phyloP scores from a whole-genome alignment of 306 rosid genomes.

The Trifolium subterraneum region DNA sequence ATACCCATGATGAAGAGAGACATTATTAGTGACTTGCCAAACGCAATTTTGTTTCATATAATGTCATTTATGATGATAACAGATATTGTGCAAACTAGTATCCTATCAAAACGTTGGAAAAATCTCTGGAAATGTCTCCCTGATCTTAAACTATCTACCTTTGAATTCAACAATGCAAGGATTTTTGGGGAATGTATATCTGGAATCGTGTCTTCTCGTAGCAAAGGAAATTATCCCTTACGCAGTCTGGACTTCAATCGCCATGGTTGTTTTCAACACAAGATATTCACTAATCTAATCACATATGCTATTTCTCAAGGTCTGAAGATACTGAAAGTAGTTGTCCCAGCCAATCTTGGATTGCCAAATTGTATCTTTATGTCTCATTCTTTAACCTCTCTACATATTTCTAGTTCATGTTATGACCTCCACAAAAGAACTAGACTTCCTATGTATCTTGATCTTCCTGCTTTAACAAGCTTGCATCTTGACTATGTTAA shows the following conservation, averaged over 20 bases:
- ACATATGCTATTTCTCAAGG: neutral
- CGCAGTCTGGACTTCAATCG: neutral
- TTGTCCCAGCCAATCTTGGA: neutral
- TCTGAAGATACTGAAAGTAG: neutral
- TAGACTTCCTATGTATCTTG: neutral
- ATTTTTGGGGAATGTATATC: neutral
- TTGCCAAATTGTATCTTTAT: neutral
- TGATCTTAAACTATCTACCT: neutral
- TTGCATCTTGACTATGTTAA: neutral
- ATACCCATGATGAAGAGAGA: neutral
- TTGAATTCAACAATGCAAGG: neutral
- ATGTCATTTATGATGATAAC: conserved; percentile 5
- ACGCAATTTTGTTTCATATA: neutral
- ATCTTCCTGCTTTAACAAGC: conserved; percentile 2
- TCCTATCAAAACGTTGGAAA: conserved; percentile 17
- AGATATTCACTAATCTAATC: neutral
- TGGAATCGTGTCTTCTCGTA: neutral
- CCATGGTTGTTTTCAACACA: neutral
- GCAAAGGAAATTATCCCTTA: neutral
- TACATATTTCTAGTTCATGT: neutral
- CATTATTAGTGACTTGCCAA: neutral
- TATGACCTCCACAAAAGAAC: neutral
- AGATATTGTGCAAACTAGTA: neutral
- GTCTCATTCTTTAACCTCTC: neutral
- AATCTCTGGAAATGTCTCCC: conserved; percentile 6